phyloP scores from a whole-genome alignment of 371 early-diverging fungal species.

The Rhizomucor pusillus region DNA sequence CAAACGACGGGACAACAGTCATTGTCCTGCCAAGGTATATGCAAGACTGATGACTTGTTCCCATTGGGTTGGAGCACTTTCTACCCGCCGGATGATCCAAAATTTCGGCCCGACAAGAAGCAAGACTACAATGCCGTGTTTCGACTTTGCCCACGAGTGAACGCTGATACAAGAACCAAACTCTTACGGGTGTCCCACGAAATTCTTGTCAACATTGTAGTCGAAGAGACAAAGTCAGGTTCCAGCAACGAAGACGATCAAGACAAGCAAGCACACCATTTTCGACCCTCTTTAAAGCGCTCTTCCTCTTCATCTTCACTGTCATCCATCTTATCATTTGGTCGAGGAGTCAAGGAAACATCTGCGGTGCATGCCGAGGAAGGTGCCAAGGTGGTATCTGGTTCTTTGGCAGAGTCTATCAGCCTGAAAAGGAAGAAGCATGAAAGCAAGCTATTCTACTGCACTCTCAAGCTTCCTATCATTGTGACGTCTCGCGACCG shows the following conservation, averaged over 20 bases:
- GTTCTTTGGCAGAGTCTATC: too few relatives aligned
- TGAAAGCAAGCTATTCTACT: conserved; percentile 8
- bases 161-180: conserved; percentile 19
- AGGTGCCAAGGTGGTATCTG: too few relatives aligned
- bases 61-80: conserved; percentile 29
- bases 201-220: conserved; percentile 18
- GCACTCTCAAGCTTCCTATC: conserved; percentile 36
- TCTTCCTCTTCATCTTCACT: too few relatives aligned
- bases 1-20: conserved; percentile 28
- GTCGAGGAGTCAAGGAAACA: too few relatives aligned
- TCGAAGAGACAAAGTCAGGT: conserved; percentile 11
- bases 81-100: conserved; percentile 10
- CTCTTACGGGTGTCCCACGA: conserved; percentile 19
- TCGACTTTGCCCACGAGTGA: conserved; percentile 26
- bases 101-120: conserved; percentile 14
- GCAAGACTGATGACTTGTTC: conserved; percentile 15
- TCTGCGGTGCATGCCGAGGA: too few relatives aligned
- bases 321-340: too few relatives aligned
- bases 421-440: background rate
- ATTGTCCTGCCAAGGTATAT: conserved; percentile 6
- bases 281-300: conserved; percentile 2
- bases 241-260: background rate
- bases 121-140: conserved; percentile 27
- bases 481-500: conserved; percentile 41
- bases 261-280: background rate